These are phyloP conservation scores for Penicillium decumbens DNA, from an alignment of 2,329 filamentous ascomycete genomes.

Conservation along the genomic window DNA sequence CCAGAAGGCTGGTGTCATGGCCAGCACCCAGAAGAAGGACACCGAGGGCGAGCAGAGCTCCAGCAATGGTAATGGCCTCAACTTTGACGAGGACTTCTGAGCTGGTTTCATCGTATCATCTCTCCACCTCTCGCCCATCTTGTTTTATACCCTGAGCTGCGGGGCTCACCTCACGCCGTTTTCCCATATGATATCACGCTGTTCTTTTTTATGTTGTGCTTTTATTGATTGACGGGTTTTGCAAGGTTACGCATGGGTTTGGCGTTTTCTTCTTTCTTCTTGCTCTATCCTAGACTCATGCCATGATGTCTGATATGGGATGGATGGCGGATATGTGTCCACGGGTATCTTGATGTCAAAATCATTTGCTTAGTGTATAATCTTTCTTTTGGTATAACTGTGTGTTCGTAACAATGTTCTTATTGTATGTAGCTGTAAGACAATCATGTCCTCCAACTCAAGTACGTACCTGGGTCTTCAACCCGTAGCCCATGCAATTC, in stretches of 20 bases:
- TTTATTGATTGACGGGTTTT: slow-evolving; percentile 30
- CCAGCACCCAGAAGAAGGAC: slow-evolving; percentile 70
- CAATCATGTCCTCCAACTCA: not conserved
- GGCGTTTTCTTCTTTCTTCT: slow-evolving; percentile 26
- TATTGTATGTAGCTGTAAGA: not conserved
- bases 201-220: slow-evolving; percentile 15
- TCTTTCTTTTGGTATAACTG: not conserved
- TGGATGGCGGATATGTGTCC: slow-evolving; percentile 20
- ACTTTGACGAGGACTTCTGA: slow-evolving; percentile 96
- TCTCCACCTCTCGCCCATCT: slow-evolving; percentile 8
- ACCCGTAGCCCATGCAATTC: not conserved
- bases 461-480: not conserved
- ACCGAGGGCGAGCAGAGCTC: slow-evolving; percentile 44
- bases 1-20: slow-evolving; percentile 99
- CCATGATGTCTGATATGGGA: slow-evolving; percentile 18
- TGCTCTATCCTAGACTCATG: slow-evolving; percentile 12
- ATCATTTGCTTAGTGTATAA: slow-evolving; percentile 17
- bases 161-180: slow-evolving; percentile 15
- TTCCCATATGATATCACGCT: slow-evolving; percentile 27
- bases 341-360: slow-evolving; percentile 18
- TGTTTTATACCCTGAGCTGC: slow-evolving; percentile 24
- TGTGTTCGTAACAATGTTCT: not conserved
- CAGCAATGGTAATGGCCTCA: slow-evolving; percentile 59
- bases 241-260: slow-evolving; percentile 33
- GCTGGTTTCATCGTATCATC: slow-evolving; percentile 21